A percentile compares a stretch with the other conserved stretches of the same genome.
phyloP scores from a whole-genome alignment of 441 rosid species.

The Cnidoscolus chayamansa region DNA sequence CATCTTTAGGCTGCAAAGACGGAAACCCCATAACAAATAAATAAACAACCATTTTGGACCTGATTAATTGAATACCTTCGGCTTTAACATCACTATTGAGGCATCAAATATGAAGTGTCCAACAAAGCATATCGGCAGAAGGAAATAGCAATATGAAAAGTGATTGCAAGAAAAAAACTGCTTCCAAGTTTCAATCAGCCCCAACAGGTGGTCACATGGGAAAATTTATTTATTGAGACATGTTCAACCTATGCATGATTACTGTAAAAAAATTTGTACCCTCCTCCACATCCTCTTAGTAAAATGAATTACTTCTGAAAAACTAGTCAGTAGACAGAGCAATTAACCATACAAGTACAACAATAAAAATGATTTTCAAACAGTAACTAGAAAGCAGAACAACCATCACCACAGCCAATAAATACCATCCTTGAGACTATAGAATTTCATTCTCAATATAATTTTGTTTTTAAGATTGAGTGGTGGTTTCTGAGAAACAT shows the following conservation, averaged over 20 bases:
- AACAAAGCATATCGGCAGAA: not conserved
- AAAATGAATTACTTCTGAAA: not conserved
- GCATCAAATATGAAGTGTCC: not conserved
- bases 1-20: constrained; percentile 62
- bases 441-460: not conserved
- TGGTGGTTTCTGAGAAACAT: not conserved
- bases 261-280: too few relatives aligned
- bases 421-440: not conserved
- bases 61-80: not conserved
- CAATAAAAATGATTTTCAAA: not conserved
- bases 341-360: not conserved
- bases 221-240: constrained; percentile 1
- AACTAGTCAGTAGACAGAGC: not conserved
- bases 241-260: not conserved
- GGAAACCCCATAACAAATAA: constrained; percentile 14
- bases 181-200: not conserved
- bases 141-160: not conserved
- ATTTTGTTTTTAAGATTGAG: not conserved
- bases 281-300: not conserved
- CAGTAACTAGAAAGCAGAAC: not conserved
- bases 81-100: not conserved
- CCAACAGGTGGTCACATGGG: not conserved
- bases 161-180: not conserved
- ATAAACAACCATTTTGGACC: constrained; percentile 13
- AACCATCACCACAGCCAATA: not conserved